Percentiles rank a stretch among this genome's conserved stretches.
These are phyloP conservation scores for Neopestalotiopsis clavispora DNA, from an alignment of 2,329 filamentous ascomycete species.

Conservation along the genomic window DNA sequence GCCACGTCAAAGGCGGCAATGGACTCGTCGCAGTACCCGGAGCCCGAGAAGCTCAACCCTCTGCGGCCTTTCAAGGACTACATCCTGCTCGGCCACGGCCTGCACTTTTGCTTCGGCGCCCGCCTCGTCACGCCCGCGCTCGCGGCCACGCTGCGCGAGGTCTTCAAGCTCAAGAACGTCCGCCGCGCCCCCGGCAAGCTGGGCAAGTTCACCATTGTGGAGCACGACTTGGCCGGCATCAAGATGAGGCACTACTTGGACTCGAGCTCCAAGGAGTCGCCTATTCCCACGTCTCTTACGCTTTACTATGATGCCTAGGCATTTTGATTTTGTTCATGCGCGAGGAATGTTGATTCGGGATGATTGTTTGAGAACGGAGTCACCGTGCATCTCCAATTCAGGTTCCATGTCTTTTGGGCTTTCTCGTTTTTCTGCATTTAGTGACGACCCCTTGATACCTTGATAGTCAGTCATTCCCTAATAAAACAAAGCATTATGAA, in stretches of 20 bases:
- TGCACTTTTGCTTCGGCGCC: conserved; percentile 66
- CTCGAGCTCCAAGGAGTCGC: conserved; percentile 19
- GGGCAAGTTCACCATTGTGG: conserved; percentile 58
- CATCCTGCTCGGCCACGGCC: conserved; percentile 66
- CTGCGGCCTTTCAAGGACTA: conserved; percentile 68
- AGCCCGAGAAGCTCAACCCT: conserved; percentile 65
- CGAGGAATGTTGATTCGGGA: no score
- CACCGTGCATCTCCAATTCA: neutral
- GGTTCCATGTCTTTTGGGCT: no score
- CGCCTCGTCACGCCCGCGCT: conserved; percentile 66
- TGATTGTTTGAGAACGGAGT: neutral
- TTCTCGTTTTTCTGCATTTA: neutral
- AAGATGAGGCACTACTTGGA: conserved; percentile 18
- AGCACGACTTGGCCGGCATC: conserved; percentile 17
- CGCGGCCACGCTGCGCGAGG: conserved; percentile 69
- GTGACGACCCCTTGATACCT: no score
- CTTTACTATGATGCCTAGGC: conserved; percentile 16
- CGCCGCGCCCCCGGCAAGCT: conserved; percentile 65
- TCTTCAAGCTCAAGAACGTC: conserved; percentile 66
- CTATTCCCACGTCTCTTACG: conserved; percentile 17
- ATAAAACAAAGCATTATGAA: no score
- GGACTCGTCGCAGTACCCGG: conserved; percentile 64
- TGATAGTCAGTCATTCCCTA: no score
- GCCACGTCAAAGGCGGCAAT: conserved; percentile 47
- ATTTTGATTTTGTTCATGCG: neutral